Evolutionary conservation across 2,329 filamentous ascomycete genomes (phyloP).

Genomic region (Trichoderma arundinaceum): DNA sequence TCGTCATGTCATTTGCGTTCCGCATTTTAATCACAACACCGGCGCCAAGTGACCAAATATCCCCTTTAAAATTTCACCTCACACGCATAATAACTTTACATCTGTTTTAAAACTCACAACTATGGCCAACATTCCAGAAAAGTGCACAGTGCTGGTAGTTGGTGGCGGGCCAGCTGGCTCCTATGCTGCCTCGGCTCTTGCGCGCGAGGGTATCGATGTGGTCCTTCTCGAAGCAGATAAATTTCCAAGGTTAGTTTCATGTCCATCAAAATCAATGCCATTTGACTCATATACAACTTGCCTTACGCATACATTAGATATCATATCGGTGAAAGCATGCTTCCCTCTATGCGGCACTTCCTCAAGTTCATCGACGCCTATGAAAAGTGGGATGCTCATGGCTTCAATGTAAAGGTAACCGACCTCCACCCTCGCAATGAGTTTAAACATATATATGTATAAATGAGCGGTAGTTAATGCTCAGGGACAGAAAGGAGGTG

Average conservation of each 20-base stretch:
- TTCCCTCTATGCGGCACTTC: constrained; percentile 49
- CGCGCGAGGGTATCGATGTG: constrained; percentile 52
- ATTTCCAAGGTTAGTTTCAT: constrained; percentile 44
- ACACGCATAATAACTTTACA: background rate
- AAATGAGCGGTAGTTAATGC: background rate
- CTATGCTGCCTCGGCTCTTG: constrained; percentile 50
- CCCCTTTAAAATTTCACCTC: background rate
- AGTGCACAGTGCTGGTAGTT: constrained; percentile 49
- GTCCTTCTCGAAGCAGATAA: constrained; percentile 53
- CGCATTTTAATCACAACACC: background rate
- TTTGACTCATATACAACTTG: background rate
- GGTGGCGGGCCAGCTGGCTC: constrained; percentile 55
- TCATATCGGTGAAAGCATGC: constrained; percentile 48
- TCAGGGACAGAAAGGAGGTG: constrained; percentile 41
- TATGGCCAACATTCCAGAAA: constrained; percentile 35
- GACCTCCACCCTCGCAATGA: too few relatives aligned
- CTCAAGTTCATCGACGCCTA: constrained; percentile 53
- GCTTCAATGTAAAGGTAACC: constrained; percentile 49
- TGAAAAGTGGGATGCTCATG: constrained; percentile 46
- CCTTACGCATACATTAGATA: constrained; percentile 36
- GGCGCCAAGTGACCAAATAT: background rate
- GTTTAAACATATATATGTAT: too few relatives aligned
- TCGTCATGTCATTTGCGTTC: background rate
- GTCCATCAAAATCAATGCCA: background rate
- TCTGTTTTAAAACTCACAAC: background rate